phyloP scores from a whole-genome alignment of 2,329 filamentous ascomycete genomes.

The Neobulgaria alba region DNA sequence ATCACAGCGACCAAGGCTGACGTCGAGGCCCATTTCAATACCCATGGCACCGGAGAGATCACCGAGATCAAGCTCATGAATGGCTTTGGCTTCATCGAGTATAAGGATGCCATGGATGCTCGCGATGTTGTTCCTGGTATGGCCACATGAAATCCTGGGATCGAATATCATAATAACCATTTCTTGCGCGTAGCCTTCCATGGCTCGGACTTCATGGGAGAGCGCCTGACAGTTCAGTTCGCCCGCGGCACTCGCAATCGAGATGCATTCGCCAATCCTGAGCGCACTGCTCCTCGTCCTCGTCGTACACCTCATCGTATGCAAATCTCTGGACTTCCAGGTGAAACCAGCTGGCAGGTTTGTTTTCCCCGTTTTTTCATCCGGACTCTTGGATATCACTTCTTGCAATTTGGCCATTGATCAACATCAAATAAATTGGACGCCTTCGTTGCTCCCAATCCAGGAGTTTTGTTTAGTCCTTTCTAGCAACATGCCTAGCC shows the following conservation, averaged over 20 bases:
- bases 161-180: constrained; percentile 17
- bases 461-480: constrained; percentile 21
- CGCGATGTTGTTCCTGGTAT: constrained; percentile 96
- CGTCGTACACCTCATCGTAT: constrained; percentile 93
- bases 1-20: constrained; percentile 87
- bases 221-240: constrained; percentile 96
- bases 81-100: constrained; percentile 98
- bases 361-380: constrained; percentile 60
- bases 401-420: constrained; percentile 30
- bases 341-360: constrained; percentile 99
- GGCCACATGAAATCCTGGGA: constrained; percentile 27
- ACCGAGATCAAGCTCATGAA: constrained; percentile 99
- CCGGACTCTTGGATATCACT: constrained; percentile 32
- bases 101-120: constrained; percentile 96
- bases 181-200: constrained; percentile 47
- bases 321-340: constrained; percentile 93
- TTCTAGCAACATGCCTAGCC: constrained; percentile 25
- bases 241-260: constrained; percentile 75
- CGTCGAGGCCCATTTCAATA: constrained; percentile 90
- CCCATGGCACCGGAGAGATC: constrained; percentile 93
- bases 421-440: constrained; percentile 27
- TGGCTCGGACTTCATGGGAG: constrained; percentile 96
- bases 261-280: constrained; percentile 51
- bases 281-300: constrained; percentile 67
- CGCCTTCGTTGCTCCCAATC: constrained; percentile 24